Percentiles rank a stretch among this genome's conserved stretches.
Evolutionary conservation across 129 eudicot genomes (phyloP).

Genomic region (Heracleum sosnowskyi): DNA sequence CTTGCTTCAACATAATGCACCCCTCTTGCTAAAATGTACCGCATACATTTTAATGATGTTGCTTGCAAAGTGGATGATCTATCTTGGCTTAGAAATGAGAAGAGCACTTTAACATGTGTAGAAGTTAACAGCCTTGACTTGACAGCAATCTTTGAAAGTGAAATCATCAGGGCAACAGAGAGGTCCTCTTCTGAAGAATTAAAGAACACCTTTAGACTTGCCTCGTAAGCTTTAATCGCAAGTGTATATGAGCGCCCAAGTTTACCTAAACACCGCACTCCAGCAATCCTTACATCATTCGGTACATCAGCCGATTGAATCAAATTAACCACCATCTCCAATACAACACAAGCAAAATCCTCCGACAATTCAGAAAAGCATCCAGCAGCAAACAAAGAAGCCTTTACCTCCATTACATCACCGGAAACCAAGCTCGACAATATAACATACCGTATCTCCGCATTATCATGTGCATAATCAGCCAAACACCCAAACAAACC

Average conservation of each 20-base stretch:
- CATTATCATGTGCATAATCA: conserved; percentile 53
- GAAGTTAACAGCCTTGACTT: conserved; percentile 46
- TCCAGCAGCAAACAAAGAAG: conserved; percentile 79
- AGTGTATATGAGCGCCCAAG: conserved; percentile 41
- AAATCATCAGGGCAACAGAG: conserved; percentile 48
- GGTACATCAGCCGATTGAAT: conserved; percentile 39
- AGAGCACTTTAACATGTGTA: conserved; percentile 70
- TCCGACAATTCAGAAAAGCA: conserved; percentile 72
- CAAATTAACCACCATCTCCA: conserved; percentile 50
- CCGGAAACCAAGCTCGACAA: conserved; percentile 54
- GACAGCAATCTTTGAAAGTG: conserved; percentile 72
- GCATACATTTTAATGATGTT: conserved; percentile 60
- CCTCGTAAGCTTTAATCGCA: conserved; percentile 62
- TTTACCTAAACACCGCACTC: conserved; percentile 50
- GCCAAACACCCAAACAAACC: conserved; percentile 86
- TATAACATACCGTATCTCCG: conserved; percentile 56
- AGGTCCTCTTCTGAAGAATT: conserved; percentile 48
- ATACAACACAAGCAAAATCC: conserved; percentile 63
- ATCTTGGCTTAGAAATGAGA: conserved; percentile 39
- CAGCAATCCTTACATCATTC: conserved; percentile 49
- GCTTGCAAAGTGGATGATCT: conserved; percentile 38
- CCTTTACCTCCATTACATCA: conserved; percentile 70
- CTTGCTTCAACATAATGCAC: conserved; percentile 33
- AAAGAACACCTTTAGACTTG: conserved; percentile 58
- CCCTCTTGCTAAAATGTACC: conserved; percentile 36